Evolutionary conservation across 768 basidiomycete species (phyloP), one percentile per base, ranked within the genome.

Genomic region (Cystofilobasidium macerans): DNA sequence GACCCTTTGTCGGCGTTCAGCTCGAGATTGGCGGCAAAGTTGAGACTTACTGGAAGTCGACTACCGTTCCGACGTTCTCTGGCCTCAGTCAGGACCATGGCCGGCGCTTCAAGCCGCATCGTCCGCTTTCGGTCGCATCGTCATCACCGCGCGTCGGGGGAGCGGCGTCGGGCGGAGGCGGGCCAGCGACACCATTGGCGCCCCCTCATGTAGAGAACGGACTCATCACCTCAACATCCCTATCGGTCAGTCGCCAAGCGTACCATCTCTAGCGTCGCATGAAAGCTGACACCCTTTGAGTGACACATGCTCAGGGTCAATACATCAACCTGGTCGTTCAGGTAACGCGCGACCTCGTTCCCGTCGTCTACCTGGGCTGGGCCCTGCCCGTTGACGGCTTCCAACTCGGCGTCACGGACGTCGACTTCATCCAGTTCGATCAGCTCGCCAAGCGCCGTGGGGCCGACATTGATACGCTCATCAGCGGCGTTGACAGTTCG

Each of bases 1-100:
- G 85, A 12, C 87, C 91, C 0, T 98, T 98, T 77, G 84, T 86
- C 65, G 91, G 89, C 3, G 89, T 91, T 57, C 90, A 90, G 65
- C 81, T 98, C 16, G 89, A 93, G 77, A 87, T 97, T 62, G 93
- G 92, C 28, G 94, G 95, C 30, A 85, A 88, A 60, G 83, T 98
- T 33, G 93, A 98, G 78, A 99, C 94, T 0, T 99, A 99, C 75
- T 99, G 95, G 95, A 98, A 97, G 78, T 93, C 92, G 2, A 84
- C 86, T 24, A 79, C 82, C 3, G 78, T 78, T 24, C 79, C 82
- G 18, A 74, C 77, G 20, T 76, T 74, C 69, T 76, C 70, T 22
- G 68, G 62, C 45, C 61, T 57, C 18, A 69, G 69, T 0, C 76
- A 77, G 67, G 76, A 77, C 63, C 76, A 77, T 70, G 76, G 75